Evolutionary conservation across 768 basidiomycete genomes (phyloP).

Genomic region (Suillus cothurnatus): DNA sequence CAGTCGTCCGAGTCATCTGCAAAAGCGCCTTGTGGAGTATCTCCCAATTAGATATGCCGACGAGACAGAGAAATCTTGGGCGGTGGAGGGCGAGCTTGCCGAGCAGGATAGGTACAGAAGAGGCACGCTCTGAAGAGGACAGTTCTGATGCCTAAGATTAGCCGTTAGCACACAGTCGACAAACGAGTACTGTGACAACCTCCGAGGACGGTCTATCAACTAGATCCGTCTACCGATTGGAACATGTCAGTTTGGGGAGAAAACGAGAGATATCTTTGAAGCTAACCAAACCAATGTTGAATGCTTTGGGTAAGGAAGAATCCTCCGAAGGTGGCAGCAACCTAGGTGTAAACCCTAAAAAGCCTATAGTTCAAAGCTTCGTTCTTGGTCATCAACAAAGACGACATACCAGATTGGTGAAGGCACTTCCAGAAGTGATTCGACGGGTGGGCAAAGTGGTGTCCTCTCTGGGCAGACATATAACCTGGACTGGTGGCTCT

Average conservation of each 20-base stretch:
- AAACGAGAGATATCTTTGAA: neutral
- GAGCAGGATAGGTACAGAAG: constrained; percentile 59
- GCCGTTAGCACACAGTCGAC: constrained; percentile 3
- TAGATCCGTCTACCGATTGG: constrained; percentile 63
- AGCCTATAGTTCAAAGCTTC: neutral
- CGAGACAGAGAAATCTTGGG: constrained; percentile 75
- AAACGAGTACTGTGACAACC: constrained; percentile 32
- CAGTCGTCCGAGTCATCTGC: constrained; percentile 23
- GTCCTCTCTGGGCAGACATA: constrained; percentile 67
- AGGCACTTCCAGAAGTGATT: constrained; percentile 86
- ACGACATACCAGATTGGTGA: constrained; percentile 54
- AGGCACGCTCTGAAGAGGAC: constrained; percentile 49
- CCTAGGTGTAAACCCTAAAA: constrained; percentile 57
- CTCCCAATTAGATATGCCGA: constrained; percentile 71
- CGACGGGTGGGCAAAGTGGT: constrained; percentile 78
- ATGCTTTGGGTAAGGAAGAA: constrained; percentile 54
- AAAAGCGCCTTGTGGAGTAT: constrained; percentile 37
- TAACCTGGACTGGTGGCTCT: constrained; percentile 56
- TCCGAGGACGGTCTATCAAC: constrained; percentile 69
- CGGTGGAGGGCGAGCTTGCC: constrained; percentile 56
- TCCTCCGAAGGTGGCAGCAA: constrained; percentile 62
- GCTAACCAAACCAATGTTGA: constrained; percentile 68
- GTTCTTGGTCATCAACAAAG: neutral
- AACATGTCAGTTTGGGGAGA: neutral
- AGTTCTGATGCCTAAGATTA: constrained; percentile 54